A percentile compares a stretch with the other conserved stretches of the same genome.
phyloP scores from a whole-genome alignment of 805 yeast species.

The Schwanniomyces sp. region DNA sequence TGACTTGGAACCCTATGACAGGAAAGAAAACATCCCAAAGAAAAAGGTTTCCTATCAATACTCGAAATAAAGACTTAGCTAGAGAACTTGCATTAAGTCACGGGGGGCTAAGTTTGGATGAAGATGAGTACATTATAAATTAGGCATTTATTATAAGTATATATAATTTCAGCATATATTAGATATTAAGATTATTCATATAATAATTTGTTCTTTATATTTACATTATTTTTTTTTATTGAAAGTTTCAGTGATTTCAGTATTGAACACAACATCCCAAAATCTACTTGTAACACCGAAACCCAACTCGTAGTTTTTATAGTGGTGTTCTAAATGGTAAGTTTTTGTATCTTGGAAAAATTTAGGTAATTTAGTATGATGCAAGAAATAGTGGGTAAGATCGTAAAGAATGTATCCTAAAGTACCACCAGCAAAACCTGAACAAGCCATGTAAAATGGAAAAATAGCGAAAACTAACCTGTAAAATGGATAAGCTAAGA shows the following conservation, averaged over 20 bases:
- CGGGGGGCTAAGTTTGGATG: conserved; percentile 11
- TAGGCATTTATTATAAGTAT: background rate
- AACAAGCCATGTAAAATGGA: conserved; percentile 83
- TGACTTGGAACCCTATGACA: conserved; percentile 7
- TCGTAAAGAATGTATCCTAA: conserved; percentile 93
- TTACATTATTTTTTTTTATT: conserved; percentile 35
- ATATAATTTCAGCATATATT: background rate
- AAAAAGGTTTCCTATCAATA: conserved; percentile 4
- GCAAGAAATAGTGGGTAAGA: conserved; percentile 90
- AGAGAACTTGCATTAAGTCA: conserved; percentile 8
- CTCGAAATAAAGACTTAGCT: background rate
- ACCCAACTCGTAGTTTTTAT: conserved; percentile 94
- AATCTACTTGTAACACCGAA: conserved; percentile 93
- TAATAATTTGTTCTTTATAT: background rate
- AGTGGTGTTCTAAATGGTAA: conserved; percentile 95
- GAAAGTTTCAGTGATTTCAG: conserved; percentile 59
- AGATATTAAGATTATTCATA: background rate
- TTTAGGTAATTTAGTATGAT: conserved; percentile 80
- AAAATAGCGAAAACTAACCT: conserved; percentile 70
- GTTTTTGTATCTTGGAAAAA: conserved; percentile 79
- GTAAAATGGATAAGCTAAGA: conserved; percentile 78
- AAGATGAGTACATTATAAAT: conserved; percentile 9
- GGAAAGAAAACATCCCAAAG: background rate
- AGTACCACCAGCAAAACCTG: conserved; percentile 94
- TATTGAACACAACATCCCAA: conserved; percentile 92